These are phyloP conservation scores for Colletotrichum sp. DNA, from an alignment of 2,329 filamentous ascomycete genomes.

Conservation along the genomic window DNA sequence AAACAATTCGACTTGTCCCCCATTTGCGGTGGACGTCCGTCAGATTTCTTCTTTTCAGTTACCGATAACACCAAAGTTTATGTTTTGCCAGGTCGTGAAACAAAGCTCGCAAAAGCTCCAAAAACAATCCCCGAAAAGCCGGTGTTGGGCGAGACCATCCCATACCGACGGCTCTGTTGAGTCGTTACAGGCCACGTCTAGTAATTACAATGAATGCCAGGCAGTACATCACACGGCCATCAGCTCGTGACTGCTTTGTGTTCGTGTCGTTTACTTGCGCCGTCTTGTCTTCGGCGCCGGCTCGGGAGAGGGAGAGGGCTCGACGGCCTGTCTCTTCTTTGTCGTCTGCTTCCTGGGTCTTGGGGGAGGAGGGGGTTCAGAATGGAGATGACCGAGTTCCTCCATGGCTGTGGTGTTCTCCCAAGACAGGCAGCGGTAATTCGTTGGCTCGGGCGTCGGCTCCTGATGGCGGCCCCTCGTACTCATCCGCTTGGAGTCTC, in stretches of 20 bases:
- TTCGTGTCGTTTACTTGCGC: slow-evolving; percentile 11
- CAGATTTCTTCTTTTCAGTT: neutral
- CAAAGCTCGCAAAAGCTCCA: neutral
- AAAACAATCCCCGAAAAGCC: neutral
- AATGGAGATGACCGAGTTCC: slow-evolving; percentile 62
- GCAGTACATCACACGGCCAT: neutral
- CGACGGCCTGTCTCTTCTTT: slow-evolving; percentile 52
- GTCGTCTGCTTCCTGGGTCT: slow-evolving; percentile 51
- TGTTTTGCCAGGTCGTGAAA: neutral
- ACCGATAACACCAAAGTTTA: neutral
- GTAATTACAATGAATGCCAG: slow-evolving; percentile 5
- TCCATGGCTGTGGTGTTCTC: slow-evolving; percentile 62
- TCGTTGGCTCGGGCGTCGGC: slow-evolving; percentile 47
- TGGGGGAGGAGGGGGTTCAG: slow-evolving; percentile 56
- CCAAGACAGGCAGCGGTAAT: slow-evolving; percentile 58
- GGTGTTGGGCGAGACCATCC: neutral
- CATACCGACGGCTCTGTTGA: neutral
- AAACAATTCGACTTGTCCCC: neutral
- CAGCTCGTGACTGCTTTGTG: neutral
- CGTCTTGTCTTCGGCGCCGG: slow-evolving; percentile 27
- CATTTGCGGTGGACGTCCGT: neutral
- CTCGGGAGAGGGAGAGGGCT: slow-evolving; percentile 21
- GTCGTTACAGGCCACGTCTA: neutral
- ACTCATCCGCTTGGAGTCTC: slow-evolving; percentile 38
- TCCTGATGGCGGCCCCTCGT: slow-evolving; percentile 52